Evolutionary conservation across 768 basidiomycete genomes (phyloP), one percentile per base, ranked within the genome.

Genomic region (Naganishia randhawae): DNA sequence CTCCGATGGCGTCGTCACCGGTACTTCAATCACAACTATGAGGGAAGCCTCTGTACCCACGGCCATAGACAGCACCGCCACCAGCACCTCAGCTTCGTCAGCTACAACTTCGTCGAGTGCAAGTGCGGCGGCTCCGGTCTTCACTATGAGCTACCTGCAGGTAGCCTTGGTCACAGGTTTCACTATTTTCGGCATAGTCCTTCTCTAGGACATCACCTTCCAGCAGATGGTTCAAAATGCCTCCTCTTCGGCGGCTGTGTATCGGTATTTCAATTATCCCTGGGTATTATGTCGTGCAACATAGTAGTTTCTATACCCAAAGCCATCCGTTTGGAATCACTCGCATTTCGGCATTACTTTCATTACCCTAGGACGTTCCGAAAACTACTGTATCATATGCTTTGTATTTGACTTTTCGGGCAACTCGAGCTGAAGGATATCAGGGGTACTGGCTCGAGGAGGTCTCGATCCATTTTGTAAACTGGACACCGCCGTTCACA

Each of bases 1-100:
- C 17, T 52, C 69, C 32, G 48, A 65, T 29, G 48, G 55, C 19
- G 50, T 54, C 62, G 63, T 51, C 61, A 55, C 55, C 22, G 69
- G 35, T 22, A 61, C 69, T 25, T 14, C 31, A 13, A 31, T 37
- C 16, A 48, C 52, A 10, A 67, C 66, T 9, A 3, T 48, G 16
- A 27, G 53, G 8, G 66, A 48, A 22, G 65, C 54, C 7, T 35
- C 54, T 2, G 25, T 48, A 29, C 52, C 64, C 14, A 70, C 69
- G 6, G 45, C 57, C 17, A 8, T 37, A 13, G 42, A 29, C 19
- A 32, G 53, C 27, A n/a, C 29, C 5, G 54, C 19, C 19, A 32
- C 14, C 1, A 50, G 63, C 52, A 53, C 37, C 13, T 39, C 62
- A 16, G 29, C 51, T 31, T 13, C 63, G 25, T 22, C 4, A 27